These are phyloP conservation scores for Waltergamsia citrina DNA, from an alignment of 2,329 filamentous ascomycete species.

Conservation along the genomic window DNA sequence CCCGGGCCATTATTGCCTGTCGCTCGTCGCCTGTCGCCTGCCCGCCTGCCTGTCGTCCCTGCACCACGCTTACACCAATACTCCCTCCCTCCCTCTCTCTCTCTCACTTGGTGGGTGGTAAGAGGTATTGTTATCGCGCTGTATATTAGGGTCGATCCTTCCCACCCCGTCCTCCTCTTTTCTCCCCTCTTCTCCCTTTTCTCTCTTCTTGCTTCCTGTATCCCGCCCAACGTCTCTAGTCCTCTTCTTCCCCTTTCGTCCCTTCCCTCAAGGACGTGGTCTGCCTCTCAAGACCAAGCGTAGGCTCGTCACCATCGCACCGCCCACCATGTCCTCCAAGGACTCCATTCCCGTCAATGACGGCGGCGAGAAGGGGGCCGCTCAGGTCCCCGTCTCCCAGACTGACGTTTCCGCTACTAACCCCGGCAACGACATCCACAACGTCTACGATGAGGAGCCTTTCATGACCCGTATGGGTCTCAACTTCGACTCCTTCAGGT, in stretches of 20 bases:
- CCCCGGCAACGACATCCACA: slow-evolving; percentile 4
- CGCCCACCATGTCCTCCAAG: slow-evolving; percentile 8
- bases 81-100: slow-evolving; percentile 3
- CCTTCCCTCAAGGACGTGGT: neutral
- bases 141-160: slow-evolving; percentile 8
- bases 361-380: slow-evolving; percentile 6
- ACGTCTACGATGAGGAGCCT: slow-evolving; percentile 14
- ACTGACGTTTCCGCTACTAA: slow-evolving; percentile 1
- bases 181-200: slow-evolving; percentile 1
- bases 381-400: neutral
- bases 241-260: slow-evolving; percentile 1
- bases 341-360: slow-evolving; percentile 5
- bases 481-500: slow-evolving; percentile 27
- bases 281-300: neutral
- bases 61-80: too few species aligned
- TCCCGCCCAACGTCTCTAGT: neutral
- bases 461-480: slow-evolving; percentile 27
- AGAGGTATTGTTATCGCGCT: too few species aligned
- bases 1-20: too few species aligned
- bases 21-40: too few species aligned
- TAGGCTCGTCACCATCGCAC: neutral
- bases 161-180: neutral
- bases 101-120: too few species aligned
- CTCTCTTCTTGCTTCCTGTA: neutral
- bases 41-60: neutral